A percentile compares a stretch with the other conserved stretches of the same genome.
Conservation (phyloP, 2,329 filamentous ascomycete genomes). For the Xylaria polymorpha region DNA sequence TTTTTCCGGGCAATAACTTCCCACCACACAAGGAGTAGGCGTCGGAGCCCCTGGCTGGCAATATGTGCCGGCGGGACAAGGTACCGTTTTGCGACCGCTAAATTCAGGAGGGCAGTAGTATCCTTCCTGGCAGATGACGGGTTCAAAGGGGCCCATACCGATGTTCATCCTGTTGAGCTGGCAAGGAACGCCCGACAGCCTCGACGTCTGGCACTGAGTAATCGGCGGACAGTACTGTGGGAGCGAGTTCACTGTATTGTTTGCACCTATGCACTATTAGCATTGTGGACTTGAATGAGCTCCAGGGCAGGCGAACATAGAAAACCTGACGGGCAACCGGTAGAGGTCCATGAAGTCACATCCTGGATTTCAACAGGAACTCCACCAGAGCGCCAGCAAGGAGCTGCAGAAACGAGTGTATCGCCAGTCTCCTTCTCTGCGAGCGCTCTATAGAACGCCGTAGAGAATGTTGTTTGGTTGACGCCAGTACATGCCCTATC, state of each 20-base stretch:
- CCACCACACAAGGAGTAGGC: conserved; percentile 60
- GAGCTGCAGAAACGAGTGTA: conserved; percentile 52
- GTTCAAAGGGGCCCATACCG: conserved; percentile 62
- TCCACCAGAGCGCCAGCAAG: conserved; percentile 56
- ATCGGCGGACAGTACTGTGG: conserved; percentile 59
- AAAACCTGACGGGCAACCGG: conserved; percentile 57
- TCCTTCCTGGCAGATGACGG: conserved; percentile 61
- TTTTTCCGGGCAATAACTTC: conserved; percentile 59
- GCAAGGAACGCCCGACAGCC: conserved; percentile 53
- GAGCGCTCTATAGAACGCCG: conserved; percentile 54
- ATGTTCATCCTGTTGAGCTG: conserved; percentile 51
- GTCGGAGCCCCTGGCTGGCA: conserved; percentile 62
- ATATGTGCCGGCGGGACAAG: conserved; percentile 61
- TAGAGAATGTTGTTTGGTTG: conserved; percentile 57
- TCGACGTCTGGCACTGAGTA: conserved; percentile 52
- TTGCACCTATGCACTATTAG: conserved; percentile 50
- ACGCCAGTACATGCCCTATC: conserved; percentile 57
- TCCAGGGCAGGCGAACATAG: conserved; percentile 51
- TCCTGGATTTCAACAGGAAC: conserved; percentile 56
- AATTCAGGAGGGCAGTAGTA: conserved; percentile 59
- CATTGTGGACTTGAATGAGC: conserved; percentile 30
- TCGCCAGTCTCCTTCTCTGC: conserved; percentile 44
- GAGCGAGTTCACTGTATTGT: conserved; percentile 60
- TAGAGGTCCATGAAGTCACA: conserved; percentile 51
- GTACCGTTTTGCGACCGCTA: conserved; percentile 53